Conservation (phyloP, 2,329 filamentous ascomycete genomes). For the Aspergillus fructus region DNA sequence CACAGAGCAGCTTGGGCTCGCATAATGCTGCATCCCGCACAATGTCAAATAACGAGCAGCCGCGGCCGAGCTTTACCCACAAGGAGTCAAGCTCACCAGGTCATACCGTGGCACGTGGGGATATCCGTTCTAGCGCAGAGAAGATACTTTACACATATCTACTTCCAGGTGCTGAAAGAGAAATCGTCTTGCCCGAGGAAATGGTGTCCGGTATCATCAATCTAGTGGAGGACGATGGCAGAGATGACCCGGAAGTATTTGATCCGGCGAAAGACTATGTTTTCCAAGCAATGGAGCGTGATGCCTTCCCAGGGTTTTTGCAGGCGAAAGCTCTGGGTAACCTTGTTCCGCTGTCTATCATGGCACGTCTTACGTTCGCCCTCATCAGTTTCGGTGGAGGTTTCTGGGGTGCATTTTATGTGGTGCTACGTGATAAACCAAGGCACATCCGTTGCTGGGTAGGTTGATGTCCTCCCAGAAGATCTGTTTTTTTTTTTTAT, state of each 20-base stretch:
- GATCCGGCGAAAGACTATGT: slow-evolving; percentile 98
- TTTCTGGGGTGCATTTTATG: slow-evolving; percentile 90
- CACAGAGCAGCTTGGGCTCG: slow-evolving; percentile 54
- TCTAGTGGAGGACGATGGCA: slow-evolving; percentile 83
- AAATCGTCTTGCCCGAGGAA: slow-evolving; percentile 86
- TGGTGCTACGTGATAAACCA: slow-evolving; percentile 83
- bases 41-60: slow-evolving; percentile 44
- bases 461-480: slow-evolving; percentile 40
- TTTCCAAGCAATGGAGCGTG: slow-evolving; percentile 98
- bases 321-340: slow-evolving; percentile 95
- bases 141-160: slow-evolving; percentile 99
- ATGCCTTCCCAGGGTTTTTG: slow-evolving; percentile 97
- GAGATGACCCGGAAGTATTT: slow-evolving; percentile 96
- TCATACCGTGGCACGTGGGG: slow-evolving; percentile 80
- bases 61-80: slow-evolving; percentile 59
- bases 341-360: slow-evolving; percentile 84
- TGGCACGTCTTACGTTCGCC: slow-evolving; percentile 81
- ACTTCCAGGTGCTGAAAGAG: slow-evolving; percentile 89
- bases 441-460: slow-evolving; percentile 80
- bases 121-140: slow-evolving; percentile 90
- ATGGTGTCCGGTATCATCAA: slow-evolving; percentile 84
- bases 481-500: not conserved
- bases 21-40: slow-evolving; percentile 37
- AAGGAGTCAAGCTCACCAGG: slow-evolving; percentile 79
- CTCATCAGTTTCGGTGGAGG: slow-evolving; percentile 84